These are phyloP conservation scores for Neurospora crassa DNA, from an alignment of 2,329 filamentous ascomycete species.

Conservation along the genomic window DNA sequence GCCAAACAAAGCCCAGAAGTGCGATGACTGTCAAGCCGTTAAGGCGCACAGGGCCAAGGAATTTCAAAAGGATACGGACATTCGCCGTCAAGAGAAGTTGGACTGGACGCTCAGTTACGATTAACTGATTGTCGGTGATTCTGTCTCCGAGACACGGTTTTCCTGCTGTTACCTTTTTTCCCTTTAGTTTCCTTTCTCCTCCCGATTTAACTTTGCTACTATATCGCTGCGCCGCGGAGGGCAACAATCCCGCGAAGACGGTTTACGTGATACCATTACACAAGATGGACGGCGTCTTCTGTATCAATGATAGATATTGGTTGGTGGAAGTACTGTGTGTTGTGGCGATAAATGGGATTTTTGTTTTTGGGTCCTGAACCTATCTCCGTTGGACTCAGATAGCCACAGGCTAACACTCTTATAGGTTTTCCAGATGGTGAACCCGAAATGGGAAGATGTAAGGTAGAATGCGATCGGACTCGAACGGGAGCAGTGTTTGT, in stretches of 20 bases:
- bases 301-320: neutral
- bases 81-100: slow-evolving; percentile 14
- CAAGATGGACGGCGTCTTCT: neutral
- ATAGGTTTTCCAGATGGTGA: neutral
- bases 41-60: slow-evolving; percentile 11
- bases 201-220: neutral
- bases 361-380: neutral
- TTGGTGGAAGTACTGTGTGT: neutral
- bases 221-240: neutral
- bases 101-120: slow-evolving; percentile 2
- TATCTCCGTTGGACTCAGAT: neutral
- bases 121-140: neutral
- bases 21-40: slow-evolving; percentile 13
- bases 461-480: neutral
- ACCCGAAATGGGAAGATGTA: neutral
- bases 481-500: neutral
- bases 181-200: neutral
- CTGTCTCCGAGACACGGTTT: neutral
- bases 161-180: neutral
- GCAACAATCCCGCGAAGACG: neutral
- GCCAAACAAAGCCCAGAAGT: slow-evolving; percentile 18
- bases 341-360: neutral
- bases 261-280: neutral
- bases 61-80: slow-evolving; percentile 5
- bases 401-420: neutral